Base-by-base conservation (phyloP, 2,329 filamentous ascomycete species). In the Hymenoscyphus fraxineus region DNA sequence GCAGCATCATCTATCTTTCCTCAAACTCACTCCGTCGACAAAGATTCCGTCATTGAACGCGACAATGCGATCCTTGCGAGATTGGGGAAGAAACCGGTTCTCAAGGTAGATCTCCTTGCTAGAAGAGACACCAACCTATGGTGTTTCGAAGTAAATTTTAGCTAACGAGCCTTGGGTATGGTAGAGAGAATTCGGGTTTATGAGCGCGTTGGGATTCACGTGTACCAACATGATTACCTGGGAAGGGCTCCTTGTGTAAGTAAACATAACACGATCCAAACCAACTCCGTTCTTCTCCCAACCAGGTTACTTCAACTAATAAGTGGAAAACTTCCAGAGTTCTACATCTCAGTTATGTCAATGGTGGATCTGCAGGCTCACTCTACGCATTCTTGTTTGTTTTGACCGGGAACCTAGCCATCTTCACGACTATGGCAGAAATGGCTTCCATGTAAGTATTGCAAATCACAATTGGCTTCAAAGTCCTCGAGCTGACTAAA, bases 221-320 rank as follows among this genome's bases (percentile, higher is more conserved):
- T 77, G 76, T 51, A 77, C 79, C 12, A 69, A 78, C 39, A 77
- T 79, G 68, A 75, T 76, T 9, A 80, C 78, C 3, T 80, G 78
- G 78, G 78, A 80, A 67, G 74, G 76, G 58, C 71, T 65, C 47
- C 60, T 68, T 31, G 35, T 63, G 62, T 66, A 64, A 39, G 64
- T 39, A 13, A 13, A 22, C 27, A 3, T 15, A 9, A 19, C 32
- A 19, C 35, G 9, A 9, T 39, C 7, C 12, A 19, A 12, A 41
- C 39, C 3, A 19, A n/a, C 31, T 61, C 16, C 13, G 13, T 27
- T 19, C 16, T 12, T 32, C 59, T 32, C 39, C 7, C 59, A 38
- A 12, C 4, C 16, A 2, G 4, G 58, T 19, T 13, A 31, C 16
- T 9, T 47, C 16, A 75, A 3, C 70, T 79, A 41, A 70, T 76